Evolutionary conservation across 345 rosid genomes (phyloP), one percentile per base, ranked within the genome.

Genomic region (Atalantia buxifolia): DNA sequence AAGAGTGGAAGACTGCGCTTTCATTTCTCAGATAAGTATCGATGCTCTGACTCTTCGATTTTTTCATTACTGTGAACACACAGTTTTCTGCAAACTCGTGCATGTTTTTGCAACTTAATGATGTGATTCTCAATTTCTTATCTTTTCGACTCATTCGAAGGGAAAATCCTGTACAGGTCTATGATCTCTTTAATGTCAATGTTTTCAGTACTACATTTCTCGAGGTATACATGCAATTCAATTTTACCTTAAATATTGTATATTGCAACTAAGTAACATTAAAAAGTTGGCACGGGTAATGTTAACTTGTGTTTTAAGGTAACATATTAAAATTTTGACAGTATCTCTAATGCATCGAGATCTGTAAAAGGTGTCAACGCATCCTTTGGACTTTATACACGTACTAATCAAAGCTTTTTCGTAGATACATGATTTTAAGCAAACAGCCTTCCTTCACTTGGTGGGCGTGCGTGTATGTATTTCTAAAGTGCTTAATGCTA

Each of bases 151-250:
- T 8, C 64, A 24, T 25, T 6, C 64, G 35, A 62, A 62, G 24
- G 21, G 45, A 22, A 33, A 66, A 66, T 33, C 45, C 24, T 19
- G 45, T 35, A 2, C 25, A 0, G 7, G 45, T 22, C 2, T 4
- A 60, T 56, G 56, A 45, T 21, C 16, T 82, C 5, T 12, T 30
- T 6, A 72, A 71, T 64, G 27, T 79, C 25, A 4, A 6, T 9
- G 50, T 72, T 45, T 72, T 84, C 87, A 74, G 74, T 0, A 38
- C 48, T 28, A 28, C 45, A 5, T 76, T 81, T 68, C 40, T 84
- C 10, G 82, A 84, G 84, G 84, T 81, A 84, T 38, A 40, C 2
- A 9, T 40, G 3, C 45, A 0, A 40, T 9, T 40, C 13, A 40
- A 40, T 40, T 38, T 38, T 38, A 38, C 8, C 2, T 7, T 6